Evolutionary conservation across 257 asterid species (phyloP).

Genomic region (Nicotiana paniculata): DNA sequence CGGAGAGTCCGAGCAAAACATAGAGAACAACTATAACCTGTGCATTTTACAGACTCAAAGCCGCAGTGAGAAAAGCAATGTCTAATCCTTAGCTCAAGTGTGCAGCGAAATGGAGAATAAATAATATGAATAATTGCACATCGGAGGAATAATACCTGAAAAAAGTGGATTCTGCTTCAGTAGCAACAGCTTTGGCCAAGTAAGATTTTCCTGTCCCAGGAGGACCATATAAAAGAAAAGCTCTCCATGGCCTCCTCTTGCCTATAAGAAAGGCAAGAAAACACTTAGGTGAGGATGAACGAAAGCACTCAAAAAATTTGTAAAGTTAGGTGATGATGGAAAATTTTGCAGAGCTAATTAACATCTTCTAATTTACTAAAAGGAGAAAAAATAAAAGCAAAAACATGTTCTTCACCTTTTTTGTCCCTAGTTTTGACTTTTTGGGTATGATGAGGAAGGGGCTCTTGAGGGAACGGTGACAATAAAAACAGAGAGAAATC

Average conservation of each 20-base stretch:
- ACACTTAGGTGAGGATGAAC: not conserved
- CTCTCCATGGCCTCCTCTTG: conserved; percentile 97
- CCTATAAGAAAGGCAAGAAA: conserved; percentile 32
- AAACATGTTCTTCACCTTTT: not conserved
- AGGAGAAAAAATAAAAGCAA: not conserved
- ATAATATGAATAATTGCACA: not conserved
- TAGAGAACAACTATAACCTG: not conserved
- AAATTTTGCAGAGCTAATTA: not conserved
- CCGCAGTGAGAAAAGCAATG: not conserved
- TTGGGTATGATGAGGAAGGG: not conserved
- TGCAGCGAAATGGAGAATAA: not conserved
- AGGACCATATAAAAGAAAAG: conserved; percentile 95
- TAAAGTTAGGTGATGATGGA: not conserved
- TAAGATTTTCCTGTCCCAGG: conserved; percentile 98
- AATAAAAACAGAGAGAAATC: not conserved
- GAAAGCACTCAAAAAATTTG: not conserved
- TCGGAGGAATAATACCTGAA: conserved; percentile 53
- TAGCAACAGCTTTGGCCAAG: conserved; percentile 98
- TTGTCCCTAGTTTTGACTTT: not conserved
- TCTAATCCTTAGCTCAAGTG: not conserved
- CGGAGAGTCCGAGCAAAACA: no score
- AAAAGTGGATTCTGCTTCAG: conserved; percentile 97
- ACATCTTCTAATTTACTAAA: not conserved
- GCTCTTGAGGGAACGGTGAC: not conserved
- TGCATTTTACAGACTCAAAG: not conserved